Evolutionary conservation across 495 filamentous ascomycete genomes (phyloP), one percentile per base, ranked within the genome.

Genomic region (Terfezia claveryi): DNA sequence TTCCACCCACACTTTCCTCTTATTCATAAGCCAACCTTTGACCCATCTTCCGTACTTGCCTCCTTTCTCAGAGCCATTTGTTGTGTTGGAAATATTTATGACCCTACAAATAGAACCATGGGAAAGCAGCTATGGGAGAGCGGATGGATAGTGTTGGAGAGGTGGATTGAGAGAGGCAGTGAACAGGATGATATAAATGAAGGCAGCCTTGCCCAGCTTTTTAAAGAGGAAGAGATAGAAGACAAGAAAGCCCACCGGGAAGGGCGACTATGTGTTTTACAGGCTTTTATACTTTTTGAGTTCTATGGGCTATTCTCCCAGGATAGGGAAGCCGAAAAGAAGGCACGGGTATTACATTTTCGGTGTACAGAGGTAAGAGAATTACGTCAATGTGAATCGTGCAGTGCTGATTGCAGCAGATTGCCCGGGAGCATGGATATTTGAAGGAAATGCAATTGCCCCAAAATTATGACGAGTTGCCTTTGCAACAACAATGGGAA

Each of bases 51-150:
- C 14, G 61, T 63, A 38, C 49, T 63, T 12, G 61, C 61, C 27
- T 62, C 59, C 38, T 63, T 63, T 37, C 41, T 63, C n/a, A 59
- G 61, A 57, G 61, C 60, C 10, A 60, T 63, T 11, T 63, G 60
- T 23, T 60, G 59, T 1, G 32, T 63, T 36, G 61, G 61, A 10
- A 59, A 59, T 17, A 54, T 50, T 23, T 63, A 63, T 32, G 61
- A 63, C 14, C 61, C 61, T n/a, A 63, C 61, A 16, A 63, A 63
- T 49, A 55, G 58, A 37, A 63, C 60, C 2, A 44, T 63, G 49
- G 58, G 61, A 16, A 46, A 57, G 27, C 61, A 63, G 27, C 57
- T 63, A 23, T 63, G 61, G 61, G 61, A 63, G 50, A 62, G 60
- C 38, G 61, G 61, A 14, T 59, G 36, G 16, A 63, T 56, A 36